phyloP scores from a whole-genome alignment of 208 protist genomes.

The Acanthamoeba lenticulata region DNA sequence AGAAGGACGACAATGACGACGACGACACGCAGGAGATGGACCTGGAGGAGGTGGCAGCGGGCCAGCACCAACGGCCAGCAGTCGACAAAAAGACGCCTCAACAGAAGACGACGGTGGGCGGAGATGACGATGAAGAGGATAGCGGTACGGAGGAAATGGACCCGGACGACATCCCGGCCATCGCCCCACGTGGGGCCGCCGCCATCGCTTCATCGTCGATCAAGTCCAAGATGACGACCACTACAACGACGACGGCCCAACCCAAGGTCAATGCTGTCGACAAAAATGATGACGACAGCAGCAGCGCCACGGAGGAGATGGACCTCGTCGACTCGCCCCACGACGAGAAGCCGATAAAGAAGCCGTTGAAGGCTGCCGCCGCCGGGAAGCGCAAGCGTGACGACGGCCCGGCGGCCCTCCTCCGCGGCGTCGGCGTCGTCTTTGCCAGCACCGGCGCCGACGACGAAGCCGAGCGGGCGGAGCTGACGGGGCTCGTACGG shows the following conservation, averaged over 20 bases:
- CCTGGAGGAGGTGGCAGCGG: neutral
- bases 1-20: neutral
- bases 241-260: too few relatives aligned
- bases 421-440: constrained; percentile 3
- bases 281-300: too few relatives aligned
- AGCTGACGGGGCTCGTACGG: neutral
- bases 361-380: neutral
- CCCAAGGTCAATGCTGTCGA: too few relatives aligned
- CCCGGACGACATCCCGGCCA: neutral
- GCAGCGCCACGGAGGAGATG: neutral
- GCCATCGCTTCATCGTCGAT: too few relatives aligned
- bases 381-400: neutral
- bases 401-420: neutral
- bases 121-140: too few relatives aligned
- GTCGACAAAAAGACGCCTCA: too few relatives aligned
- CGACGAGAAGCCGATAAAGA: neutral
- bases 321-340: too few relatives aligned
- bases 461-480: neutral
- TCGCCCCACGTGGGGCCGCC: too few relatives aligned
- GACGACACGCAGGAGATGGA: constrained; percentile 16
- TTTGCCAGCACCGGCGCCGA: neutral
- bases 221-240: too few relatives aligned
- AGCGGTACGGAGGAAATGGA: neutral
- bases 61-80: neutral
- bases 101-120: too few relatives aligned